Conservation (phyloP, 768 basidiomycete species). For the Kwoniella pini region DNA sequence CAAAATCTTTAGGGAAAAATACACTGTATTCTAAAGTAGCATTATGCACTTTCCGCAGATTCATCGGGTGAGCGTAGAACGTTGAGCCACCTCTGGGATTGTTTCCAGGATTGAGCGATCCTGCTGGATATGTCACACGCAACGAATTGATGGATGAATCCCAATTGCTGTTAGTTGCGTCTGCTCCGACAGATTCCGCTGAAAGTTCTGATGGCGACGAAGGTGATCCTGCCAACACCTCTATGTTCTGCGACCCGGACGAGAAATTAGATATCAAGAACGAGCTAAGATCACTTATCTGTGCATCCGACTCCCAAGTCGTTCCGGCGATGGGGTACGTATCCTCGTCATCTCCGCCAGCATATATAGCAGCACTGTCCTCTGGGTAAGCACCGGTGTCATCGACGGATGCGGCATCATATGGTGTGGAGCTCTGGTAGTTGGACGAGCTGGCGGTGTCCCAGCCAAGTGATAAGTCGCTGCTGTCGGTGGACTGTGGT, state of each 20-base stretch:
- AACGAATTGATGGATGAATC: constrained; percentile 9
- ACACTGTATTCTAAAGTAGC: constrained; percentile 17
- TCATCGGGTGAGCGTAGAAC: constrained; percentile 11
- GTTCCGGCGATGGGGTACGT: constrained; percentile 6
- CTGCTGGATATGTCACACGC: constrained; percentile 14
- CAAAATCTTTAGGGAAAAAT: constrained; percentile 66
- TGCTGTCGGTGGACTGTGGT: neutral
- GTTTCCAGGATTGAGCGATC: constrained; percentile 10
- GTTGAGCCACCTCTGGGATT: constrained; percentile 4
- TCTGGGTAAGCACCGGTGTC: too few species aligned
- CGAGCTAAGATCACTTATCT: constrained; percentile 7
- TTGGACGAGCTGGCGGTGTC: too few species aligned
- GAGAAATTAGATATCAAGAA: constrained; percentile 16
- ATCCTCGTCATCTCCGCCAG: neutral
- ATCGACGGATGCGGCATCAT: neutral
- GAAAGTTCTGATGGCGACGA: neutral
- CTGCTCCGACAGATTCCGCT: neutral
- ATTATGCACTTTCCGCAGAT: constrained; percentile 9
- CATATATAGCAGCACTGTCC: neutral
- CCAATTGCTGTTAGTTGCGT: neutral
- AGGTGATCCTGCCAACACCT: constrained; percentile 5
- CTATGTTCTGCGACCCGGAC: constrained; percentile 10
- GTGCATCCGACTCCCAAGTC: constrained; percentile 7
- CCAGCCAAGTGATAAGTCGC: neutral
- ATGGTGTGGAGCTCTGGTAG: neutral